phyloP scores from a whole-genome alignment of 345 rosid species.

The Pseudoturritis turrita region DNA sequence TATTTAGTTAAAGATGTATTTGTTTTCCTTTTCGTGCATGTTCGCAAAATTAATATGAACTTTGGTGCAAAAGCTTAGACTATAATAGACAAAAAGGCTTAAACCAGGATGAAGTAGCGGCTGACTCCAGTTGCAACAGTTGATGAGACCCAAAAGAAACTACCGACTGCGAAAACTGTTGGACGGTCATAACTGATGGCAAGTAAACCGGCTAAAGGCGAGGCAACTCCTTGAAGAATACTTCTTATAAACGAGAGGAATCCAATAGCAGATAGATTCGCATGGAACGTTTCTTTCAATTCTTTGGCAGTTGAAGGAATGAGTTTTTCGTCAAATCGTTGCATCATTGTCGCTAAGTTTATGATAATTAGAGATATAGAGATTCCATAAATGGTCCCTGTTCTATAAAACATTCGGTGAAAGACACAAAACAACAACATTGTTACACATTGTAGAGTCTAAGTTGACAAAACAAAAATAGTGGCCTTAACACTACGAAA shows the following conservation, averaged over 20 bases:
- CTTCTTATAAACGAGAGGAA: slow-evolving; percentile 80
- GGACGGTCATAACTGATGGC: slow-evolving; percentile 73
- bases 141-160: slow-evolving; percentile 79
- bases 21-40: neutral
- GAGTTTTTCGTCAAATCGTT: slow-evolving; percentile 84
- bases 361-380: slow-evolving; percentile 71
- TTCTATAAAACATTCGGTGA: slow-evolving; percentile 37
- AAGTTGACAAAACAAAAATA: neutral
- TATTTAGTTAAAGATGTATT: neutral
- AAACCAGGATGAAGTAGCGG: slow-evolving; percentile 57
- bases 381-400: slow-evolving; percentile 61
- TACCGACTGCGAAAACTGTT: slow-evolving; percentile 65
- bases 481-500: neutral
- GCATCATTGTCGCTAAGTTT: slow-evolving; percentile 85
- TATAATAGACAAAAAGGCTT: neutral
- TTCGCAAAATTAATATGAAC: neutral
- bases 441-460: neutral
- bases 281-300: slow-evolving; percentile 79
- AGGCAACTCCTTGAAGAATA: slow-evolving; percentile 71
- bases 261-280: slow-evolving; percentile 72
- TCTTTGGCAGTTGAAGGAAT: slow-evolving; percentile 83
- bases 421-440: neutral
- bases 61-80: neutral
- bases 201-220: slow-evolving; percentile 78
- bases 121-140: slow-evolving; percentile 76